Conservation (phyloP, 306 rosid species). For the Prosopis cineraria region DNA sequence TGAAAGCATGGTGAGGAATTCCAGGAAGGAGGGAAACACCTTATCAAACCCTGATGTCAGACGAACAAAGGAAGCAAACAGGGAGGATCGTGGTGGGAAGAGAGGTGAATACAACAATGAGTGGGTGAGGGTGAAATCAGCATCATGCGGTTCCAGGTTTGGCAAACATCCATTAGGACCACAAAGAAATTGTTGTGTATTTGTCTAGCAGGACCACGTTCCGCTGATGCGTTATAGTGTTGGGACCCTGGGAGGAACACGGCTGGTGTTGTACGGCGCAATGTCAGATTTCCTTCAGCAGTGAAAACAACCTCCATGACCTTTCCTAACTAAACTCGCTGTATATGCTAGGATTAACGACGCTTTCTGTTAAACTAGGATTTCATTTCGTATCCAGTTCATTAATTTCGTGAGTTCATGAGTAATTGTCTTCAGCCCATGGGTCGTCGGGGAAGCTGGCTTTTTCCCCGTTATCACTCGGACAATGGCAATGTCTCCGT, state of each 20-base stretch:
- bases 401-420: no score
- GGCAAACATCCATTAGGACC: constrained; percentile 40
- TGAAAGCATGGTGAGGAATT: neutral
- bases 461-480: no score
- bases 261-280: constrained; percentile 1
- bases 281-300: neutral
- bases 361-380: neutral
- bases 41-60: neutral
- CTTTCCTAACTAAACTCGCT: neutral
- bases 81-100: neutral
- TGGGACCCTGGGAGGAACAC: constrained; percentile 19
- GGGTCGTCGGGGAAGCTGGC: no score
- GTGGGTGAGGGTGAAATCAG: neutral
- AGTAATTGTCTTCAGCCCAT: no score
- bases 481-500: no score
- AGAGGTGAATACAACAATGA: neutral
- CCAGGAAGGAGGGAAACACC: neutral
- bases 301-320: constrained; percentile 17
- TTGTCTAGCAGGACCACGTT: neutral
- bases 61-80: neutral
- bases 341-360: constrained; percentile 4
- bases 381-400: no score
- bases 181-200: neutral
- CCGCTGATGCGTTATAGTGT: constrained; percentile 19
- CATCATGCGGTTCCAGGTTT: neutral